A percentile compares a stretch with the other conserved stretches of the same genome.
These are phyloP conservation scores for Sporothrix luriei DNA, from an alignment of 2,329 filamentous ascomycete species.

Conservation along the genomic window DNA sequence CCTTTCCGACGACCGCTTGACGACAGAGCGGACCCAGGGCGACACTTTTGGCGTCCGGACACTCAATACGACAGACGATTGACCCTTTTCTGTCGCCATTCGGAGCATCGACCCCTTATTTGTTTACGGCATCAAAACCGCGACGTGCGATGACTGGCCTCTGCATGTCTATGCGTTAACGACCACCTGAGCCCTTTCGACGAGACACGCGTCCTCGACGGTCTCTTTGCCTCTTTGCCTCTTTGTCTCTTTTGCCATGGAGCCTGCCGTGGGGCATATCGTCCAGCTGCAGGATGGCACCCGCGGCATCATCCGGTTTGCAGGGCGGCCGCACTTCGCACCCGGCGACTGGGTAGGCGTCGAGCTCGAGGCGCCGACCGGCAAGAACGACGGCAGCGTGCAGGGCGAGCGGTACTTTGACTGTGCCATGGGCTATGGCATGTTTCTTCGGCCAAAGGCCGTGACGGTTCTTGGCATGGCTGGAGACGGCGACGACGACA, in stretches of 20 bases:
- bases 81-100: not conserved
- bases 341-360: constrained; percentile 86
- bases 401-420: constrained; percentile 87
- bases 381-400: constrained; percentile 94
- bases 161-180: constrained; percentile 22
- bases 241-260: constrained; percentile 44
- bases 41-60: not conserved
- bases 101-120: not conserved
- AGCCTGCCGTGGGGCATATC: constrained; percentile 68
- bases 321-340: constrained; percentile 78
- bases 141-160: constrained; percentile 26
- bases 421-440: constrained; percentile 72
- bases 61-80: not conserved
- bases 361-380: constrained; percentile 76
- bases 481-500: constrained; percentile 17
- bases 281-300: constrained; percentile 79
- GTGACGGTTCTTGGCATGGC: constrained; percentile 60
- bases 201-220: too few species aligned
- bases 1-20: not conserved
- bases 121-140: not conserved
- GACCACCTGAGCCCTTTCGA: constrained; percentile 15
- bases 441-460: constrained; percentile 80
- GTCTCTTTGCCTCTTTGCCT: not conserved
- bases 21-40: not conserved
- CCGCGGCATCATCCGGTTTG: constrained; percentile 75